Percentiles rank a stretch among this genome's conserved stretches.
Conservation (phyloP, 2,329 filamentous ascomycete genomes). For the Dactylellina leptospora region DNA sequence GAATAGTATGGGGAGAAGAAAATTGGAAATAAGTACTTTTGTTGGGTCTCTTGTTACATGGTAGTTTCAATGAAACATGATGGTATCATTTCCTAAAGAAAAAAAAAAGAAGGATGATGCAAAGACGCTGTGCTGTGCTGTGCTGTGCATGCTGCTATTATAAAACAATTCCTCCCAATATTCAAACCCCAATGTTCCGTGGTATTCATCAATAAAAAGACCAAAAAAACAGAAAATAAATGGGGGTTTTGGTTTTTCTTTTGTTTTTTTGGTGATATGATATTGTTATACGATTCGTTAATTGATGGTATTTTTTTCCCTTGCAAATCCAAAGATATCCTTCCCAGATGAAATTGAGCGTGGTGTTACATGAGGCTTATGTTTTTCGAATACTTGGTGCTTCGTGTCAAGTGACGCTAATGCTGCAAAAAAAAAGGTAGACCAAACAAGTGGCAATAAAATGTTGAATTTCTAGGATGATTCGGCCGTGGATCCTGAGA, state of each 20-base stretch:
- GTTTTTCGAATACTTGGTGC: conserved; percentile 18
- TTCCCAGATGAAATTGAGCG: conserved; percentile 22
- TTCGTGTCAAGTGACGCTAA: conserved; percentile 17
- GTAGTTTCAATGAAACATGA: conserved; percentile 51
- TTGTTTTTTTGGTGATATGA: conserved; percentile 23
- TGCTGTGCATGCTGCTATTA: conserved; percentile 39
- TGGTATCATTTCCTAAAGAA: conserved; percentile 51
- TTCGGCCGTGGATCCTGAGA: conserved; percentile 3
- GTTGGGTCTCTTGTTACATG: conserved; percentile 51
- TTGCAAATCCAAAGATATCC: conserved; percentile 9
- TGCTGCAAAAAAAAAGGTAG: background rate
- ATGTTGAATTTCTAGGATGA: conserved; percentile 46
- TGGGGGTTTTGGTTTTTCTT: conserved; percentile 42
- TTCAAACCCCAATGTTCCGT: conserved; percentile 11
- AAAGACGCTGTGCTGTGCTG: conserved; percentile 44
- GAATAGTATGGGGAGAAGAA: conserved; percentile 5
- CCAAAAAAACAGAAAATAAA: conserved; percentile 12
- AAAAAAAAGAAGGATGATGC: conserved; percentile 21
- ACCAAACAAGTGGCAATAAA: conserved; percentile 13
- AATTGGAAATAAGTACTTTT: conserved; percentile 47
- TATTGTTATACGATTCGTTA: conserved; percentile 26
- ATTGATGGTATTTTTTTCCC: conserved; percentile 31
- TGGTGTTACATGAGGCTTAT: conserved; percentile 31
- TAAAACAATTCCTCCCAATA: conserved; percentile 41
- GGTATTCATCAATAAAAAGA: conserved; percentile 17